Base-by-base conservation (phyloP, 2,329 filamentous ascomycete genomes). In the Didymella glomerata region DNA sequence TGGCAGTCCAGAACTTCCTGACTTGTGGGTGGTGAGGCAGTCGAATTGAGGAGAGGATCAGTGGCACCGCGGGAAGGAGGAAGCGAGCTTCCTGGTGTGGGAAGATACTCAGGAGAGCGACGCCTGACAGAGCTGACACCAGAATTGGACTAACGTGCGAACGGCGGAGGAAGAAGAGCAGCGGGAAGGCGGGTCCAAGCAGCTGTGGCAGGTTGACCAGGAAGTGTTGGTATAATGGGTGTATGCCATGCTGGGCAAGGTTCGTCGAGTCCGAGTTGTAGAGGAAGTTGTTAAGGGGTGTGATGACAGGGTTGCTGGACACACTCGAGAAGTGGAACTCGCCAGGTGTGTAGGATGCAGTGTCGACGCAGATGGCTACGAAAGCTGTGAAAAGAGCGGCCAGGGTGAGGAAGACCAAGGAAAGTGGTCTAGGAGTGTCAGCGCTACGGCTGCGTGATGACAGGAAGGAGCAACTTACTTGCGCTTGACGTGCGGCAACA, bases 1-100 rank as follows among this genome's bases (percentile, higher is more conserved):
- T 71, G 0, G 75, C 81, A 4, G 85, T 77, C 87, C 89, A 82
- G 2, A 67, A 51, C 10, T 71, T 68, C 10, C 73, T 80, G 38
- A 81, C 77, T 32, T 80, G 84, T 24, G 80, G 84, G 59, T 79
- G 86, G 38, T 45, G 45, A 0, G 90, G 90, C 16, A 93, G 78
- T 44, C 84, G 84, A 58, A 93, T 80, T 1, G 90, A 92, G 2
- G 90, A 90, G 2, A 94, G 81, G 18, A 94, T 84, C n/a, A 94
- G 80, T 2, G 91, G 91, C 20, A 94, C 84, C 0, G 90, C 88
- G 1, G 91, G 91, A 4, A 93, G 80, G 3, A 94, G 78, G 71
- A 94, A 94, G 22, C 91, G 87, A 3, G 91, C 89, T 76, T 94
- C 91, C 74, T 94, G 91, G 70, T 94, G 91, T 67, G 88, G 88